Evolutionary conservation across 768 basidiomycete genomes (phyloP).

Genomic region (Lepiota venenata): DNA sequence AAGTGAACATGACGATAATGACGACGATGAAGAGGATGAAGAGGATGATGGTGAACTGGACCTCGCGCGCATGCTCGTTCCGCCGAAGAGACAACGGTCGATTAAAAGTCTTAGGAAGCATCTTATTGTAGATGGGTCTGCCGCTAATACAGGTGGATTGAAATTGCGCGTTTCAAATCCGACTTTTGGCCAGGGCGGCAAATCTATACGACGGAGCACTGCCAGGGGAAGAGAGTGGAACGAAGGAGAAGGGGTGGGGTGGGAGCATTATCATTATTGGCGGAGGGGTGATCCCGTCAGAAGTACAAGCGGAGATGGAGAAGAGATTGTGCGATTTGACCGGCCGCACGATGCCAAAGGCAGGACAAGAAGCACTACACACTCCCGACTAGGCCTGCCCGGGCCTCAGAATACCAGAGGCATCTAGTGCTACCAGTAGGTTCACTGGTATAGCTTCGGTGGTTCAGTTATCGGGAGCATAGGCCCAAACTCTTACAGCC

Average conservation of each 20-base stretch:
- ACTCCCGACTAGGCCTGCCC: neutral
- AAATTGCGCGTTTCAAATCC: neutral
- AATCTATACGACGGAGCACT: constrained; percentile 2
- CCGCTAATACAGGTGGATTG: too few species aligned
- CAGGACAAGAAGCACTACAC: constrained; percentile 1
- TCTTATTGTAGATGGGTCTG: constrained; percentile 22
- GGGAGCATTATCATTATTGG: constrained; percentile 22
- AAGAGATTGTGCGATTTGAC: constrained; percentile 23
- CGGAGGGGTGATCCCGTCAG: constrained; percentile 24
- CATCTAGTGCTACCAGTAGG: neutral
- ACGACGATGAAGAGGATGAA: constrained; percentile 42
- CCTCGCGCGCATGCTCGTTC: constrained; percentile 64
- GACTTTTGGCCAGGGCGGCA: neutral
- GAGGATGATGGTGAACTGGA: constrained; percentile 54
- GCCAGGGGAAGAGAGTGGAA: constrained; percentile 17
- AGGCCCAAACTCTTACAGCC: too few species aligned
- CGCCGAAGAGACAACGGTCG: constrained; percentile 69
- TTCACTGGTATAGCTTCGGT: neutral
- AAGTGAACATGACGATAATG: constrained; percentile 15
- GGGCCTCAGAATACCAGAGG: neutral
- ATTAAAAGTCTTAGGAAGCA: constrained; percentile 71
- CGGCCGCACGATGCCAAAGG: constrained; percentile 12
- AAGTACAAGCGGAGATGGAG: constrained; percentile 27
- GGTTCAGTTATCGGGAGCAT: neutral
- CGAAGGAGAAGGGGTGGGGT: constrained; percentile 24